phyloP scores from a whole-genome alignment of 306 rosid genomes.

The Corylus americana region DNA sequence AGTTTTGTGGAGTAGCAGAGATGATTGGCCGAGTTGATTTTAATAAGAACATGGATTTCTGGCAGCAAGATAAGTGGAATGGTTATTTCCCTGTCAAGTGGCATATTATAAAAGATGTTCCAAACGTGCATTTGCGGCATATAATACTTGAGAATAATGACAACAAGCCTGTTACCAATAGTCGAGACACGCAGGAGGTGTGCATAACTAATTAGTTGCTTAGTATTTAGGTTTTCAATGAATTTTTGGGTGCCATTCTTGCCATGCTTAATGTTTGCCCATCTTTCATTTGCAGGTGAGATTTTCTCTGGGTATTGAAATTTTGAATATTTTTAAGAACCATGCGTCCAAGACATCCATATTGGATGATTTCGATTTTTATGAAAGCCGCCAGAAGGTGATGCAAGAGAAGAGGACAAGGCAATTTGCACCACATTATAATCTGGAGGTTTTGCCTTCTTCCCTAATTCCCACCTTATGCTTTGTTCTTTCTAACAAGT shows the following conservation, averaged over 20 bases:
- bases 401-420: conserved; percentile 66
- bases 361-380: conserved; percentile 76
- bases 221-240: not conserved
- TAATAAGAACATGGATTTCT: conserved; percentile 76
- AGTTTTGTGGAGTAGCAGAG: conserved; percentile 92
- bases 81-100: conserved; percentile 87
- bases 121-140: conserved; percentile 75
- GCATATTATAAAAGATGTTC: conserved; percentile 80
- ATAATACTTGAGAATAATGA: conserved; percentile 80
- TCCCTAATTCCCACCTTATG: not conserved
- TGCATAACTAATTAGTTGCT: conserved; percentile 3
- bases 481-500: conserved; percentile 15
- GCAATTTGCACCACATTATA: conserved; percentile 44
- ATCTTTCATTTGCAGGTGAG: conserved; percentile 54
- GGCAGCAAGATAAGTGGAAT: conserved; percentile 94
- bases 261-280: conserved; percentile 11
- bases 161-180: conserved; percentile 81
- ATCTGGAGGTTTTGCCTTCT: conserved; percentile 39
- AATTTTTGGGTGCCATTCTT: not conserved
- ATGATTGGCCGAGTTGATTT: conserved; percentile 77
- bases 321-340: conserved; percentile 63
- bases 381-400: conserved; percentile 75
- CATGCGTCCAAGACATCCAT: conserved; percentile 56
- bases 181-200: conserved; percentile 94
- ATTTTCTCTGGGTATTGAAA: conserved; percentile 59